Evolutionary conservation across 768 basidiomycete species (phyloP), one percentile per base, ranked within the genome.

Genomic region (Coprinellus micaceus): DNA sequence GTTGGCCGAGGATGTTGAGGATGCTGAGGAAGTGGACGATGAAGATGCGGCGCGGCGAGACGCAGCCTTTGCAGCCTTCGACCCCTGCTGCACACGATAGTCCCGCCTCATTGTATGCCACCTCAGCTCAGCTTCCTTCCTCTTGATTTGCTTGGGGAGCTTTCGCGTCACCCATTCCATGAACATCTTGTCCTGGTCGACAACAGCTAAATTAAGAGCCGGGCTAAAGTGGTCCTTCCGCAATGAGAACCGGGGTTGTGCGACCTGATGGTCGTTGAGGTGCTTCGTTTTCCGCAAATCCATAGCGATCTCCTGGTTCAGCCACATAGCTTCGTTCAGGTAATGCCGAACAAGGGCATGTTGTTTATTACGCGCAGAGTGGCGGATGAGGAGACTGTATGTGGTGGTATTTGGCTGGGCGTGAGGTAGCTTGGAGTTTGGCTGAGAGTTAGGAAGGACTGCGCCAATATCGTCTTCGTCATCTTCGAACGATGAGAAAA

Each of bases 351-450:
- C 80, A 58, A 91, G 71, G 15, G 76, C 70, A 4, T 74, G 65
- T 63, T 88, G 75, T 15, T 76, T 70, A 11, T 72, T 70, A 50
- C 63, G 70, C 48, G 81, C 78, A 17, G 88, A 53, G 63, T 88
- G 75, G 60, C 82, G 81, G 10, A 91, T 70, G 50, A 91, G 76
- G 54, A 80, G 74, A 55, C 74, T 74, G 69, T 83, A 89, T 13
- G 86, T 84, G 1, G 82, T 84, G 19, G 86, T 82, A 61, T 89
- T 90, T 25, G 88, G 85, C 10, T 59, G 49, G 7, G 83, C 84
- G 58, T 64, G 64, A 25, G 75, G 74, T 21, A 75, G 70, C 3
- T 76, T 75, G 41, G 77, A 72, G 7, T 64, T 63, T 29, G 70
- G 67, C 5, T 73, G 54, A 0, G 66, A 41, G 4, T 70, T 57